Evolutionary conservation across 768 basidiomycete genomes (phyloP).

Genomic region (Candolleomyces efflorescens): DNA sequence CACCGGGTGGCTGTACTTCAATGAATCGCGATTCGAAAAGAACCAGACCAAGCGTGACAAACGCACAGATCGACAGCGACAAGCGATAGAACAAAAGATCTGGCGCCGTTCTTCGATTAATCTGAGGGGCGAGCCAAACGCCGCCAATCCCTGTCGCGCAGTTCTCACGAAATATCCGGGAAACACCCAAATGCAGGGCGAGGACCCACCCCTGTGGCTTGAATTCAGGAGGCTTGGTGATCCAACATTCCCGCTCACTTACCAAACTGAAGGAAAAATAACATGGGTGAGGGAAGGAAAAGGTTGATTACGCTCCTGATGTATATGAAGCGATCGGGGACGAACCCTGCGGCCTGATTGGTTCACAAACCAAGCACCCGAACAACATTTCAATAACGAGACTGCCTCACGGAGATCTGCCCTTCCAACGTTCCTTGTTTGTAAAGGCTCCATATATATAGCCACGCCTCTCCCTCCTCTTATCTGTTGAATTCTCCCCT

Average conservation of each 20-base stretch:
- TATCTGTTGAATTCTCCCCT: constrained; percentile 13
- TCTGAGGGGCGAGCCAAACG: constrained; percentile 2
- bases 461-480: constrained; percentile 17
- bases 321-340: constrained; percentile 28
- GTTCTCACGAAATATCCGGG: constrained; percentile 10
- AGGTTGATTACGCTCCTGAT: constrained; percentile 12
- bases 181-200: not conserved
- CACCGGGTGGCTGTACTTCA: constrained; percentile 6
- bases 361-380: constrained; percentile 22
- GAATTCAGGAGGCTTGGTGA: not conserved
- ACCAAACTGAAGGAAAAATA: not conserved
- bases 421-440: constrained; percentile 18
- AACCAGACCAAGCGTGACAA: not conserved
- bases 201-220: not conserved
- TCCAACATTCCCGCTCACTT: not conserved
- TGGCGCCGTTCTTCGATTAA: not conserved
- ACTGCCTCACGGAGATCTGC: constrained; percentile 22
- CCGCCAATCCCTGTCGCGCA: not conserved
- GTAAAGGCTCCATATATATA: constrained; percentile 28
- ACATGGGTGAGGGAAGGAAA: not conserved
- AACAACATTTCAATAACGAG: constrained; percentile 28
- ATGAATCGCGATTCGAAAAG: constrained; percentile 6
- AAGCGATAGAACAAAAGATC: constrained; percentile 4
- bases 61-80: constrained; percentile 9
- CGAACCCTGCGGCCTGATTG: constrained; percentile 19